Percentiles rank a stretch among this genome's conserved stretches.
Conservation (phyloP, 2,329 filamentous ascomycete genomes). For the Penicillium nordicum region DNA sequence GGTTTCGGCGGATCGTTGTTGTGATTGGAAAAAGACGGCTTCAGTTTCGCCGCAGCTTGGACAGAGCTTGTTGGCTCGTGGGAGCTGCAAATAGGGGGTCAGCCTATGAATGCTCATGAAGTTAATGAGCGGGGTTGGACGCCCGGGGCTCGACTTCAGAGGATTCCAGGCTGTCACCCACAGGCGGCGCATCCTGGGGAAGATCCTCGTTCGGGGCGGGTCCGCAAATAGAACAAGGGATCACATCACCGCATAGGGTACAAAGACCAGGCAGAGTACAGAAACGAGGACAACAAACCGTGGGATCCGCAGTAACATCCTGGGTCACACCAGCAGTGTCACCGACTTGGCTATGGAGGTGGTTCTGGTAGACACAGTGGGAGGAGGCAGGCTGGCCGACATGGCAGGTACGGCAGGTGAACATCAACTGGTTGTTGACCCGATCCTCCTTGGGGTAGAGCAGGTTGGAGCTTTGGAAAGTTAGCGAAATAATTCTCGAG, state of each 20-base stretch:
- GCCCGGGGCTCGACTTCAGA: not conserved
- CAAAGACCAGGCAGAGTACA: constrained; percentile 50
- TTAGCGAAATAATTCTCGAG: constrained; percentile 19
- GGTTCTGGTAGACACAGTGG: constrained; percentile 92
- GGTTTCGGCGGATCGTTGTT: constrained; percentile 93
- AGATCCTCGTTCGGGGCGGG: constrained; percentile 26
- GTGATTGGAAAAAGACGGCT: constrained; percentile 98
- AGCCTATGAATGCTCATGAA: constrained; percentile 29
- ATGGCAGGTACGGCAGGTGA: constrained; percentile 92
- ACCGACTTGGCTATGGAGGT: constrained; percentile 83
- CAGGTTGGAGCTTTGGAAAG: constrained; percentile 73
- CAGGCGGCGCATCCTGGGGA: constrained; percentile 14
- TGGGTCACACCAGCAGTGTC: constrained; percentile 97
- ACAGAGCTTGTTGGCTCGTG: constrained; percentile 80
- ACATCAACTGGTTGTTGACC: constrained; percentile 78
- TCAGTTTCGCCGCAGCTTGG: constrained; percentile 81
- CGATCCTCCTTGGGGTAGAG: constrained; percentile 95
- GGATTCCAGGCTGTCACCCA: constrained; percentile 7
- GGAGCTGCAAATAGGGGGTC: constrained; percentile 62
- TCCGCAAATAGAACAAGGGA: constrained; percentile 54
- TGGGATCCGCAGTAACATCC: constrained; percentile 95
- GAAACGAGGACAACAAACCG: constrained; percentile 71
- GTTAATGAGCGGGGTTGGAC: not conserved
- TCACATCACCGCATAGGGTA: constrained; percentile 57
- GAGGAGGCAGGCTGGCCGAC: constrained; percentile 83